phyloP scores from a whole-genome alignment of 2,329 filamentous ascomycete species.

The Microdochium bolleyi region DNA sequence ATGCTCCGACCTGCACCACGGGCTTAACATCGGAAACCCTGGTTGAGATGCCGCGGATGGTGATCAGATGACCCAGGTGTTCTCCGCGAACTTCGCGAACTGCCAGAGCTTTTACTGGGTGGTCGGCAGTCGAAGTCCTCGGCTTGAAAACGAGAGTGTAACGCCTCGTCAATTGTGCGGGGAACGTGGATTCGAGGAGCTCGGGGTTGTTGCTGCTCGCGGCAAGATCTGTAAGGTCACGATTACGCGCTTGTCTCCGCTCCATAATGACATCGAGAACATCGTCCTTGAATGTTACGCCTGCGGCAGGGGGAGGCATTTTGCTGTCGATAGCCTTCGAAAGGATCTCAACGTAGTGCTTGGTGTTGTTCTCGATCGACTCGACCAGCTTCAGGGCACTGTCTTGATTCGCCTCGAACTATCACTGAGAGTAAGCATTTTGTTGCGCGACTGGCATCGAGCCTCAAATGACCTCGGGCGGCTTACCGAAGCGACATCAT shows the following conservation, averaged over 20 bases:
- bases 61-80: slow-evolving; percentile 88
- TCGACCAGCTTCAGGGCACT: slow-evolving; percentile 67
- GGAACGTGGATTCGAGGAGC: slow-evolving; percentile 70
- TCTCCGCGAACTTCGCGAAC: slow-evolving; percentile 90
- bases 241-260: slow-evolving; percentile 79
- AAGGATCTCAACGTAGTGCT: slow-evolving; percentile 90
- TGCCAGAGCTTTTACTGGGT: slow-evolving; percentile 61
- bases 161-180: slow-evolving; percentile 81
- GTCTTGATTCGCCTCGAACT: slow-evolving; percentile 70
- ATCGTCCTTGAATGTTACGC: slow-evolving; percentile 94
- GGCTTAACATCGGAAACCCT: slow-evolving; percentile 97
- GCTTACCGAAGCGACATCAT: slow-evolving; percentile 70
- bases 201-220: slow-evolving; percentile 58
- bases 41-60: slow-evolving; percentile 87
- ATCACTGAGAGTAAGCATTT: not conserved
- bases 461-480: not conserved
- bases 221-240: slow-evolving; percentile 60
- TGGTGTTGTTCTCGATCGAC: slow-evolving; percentile 83
- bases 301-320: slow-evolving; percentile 69
- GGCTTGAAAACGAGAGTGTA: slow-evolving; percentile 98
- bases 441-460: not conserved
- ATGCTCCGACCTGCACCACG: slow-evolving; percentile 93
- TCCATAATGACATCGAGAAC: slow-evolving; percentile 96
- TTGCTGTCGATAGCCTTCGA: slow-evolving; percentile 81
- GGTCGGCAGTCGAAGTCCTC: slow-evolving; percentile 62